Evolutionary conservation across 805 yeast species (phyloP).

Genomic region (Cyberlindnera veronae): DNA sequence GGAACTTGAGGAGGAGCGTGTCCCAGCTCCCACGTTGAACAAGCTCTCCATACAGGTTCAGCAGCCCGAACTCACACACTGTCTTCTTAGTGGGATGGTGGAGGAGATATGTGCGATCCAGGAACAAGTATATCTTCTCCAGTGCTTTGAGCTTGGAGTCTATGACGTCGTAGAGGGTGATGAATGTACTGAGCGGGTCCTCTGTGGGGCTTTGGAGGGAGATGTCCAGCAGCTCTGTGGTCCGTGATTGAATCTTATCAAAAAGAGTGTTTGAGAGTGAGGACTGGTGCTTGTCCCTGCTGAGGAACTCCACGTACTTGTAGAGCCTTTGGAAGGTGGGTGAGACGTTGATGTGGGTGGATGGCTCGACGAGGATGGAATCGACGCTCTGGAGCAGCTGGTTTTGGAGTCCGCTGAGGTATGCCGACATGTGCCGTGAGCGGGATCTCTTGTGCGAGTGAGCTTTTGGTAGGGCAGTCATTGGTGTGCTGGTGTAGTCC

Average conservation of each 20-base stretch:
- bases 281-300: slow-evolving; percentile 23
- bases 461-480: background rate
- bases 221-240: background rate
- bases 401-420: slow-evolving; percentile 3
- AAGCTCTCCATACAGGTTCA: slow-evolving; percentile 11
- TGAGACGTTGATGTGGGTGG: background rate
- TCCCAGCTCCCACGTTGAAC: slow-evolving; percentile 9
- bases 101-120: slow-evolving; percentile 26
- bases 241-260: slow-evolving; percentile 4
- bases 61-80: slow-evolving; percentile 11
- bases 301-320: slow-evolving; percentile 25
- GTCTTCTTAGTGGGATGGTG: slow-evolving; percentile 25
- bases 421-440: slow-evolving; percentile 8
- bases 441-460: background rate
- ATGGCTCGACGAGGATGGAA: slow-evolving; percentile 1
- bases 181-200: slow-evolving; percentile 6
- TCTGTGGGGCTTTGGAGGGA: background rate
- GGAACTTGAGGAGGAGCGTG: slow-evolving; percentile 5
- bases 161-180: slow-evolving; percentile 7
- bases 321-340: slow-evolving; percentile 17
- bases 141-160: slow-evolving; percentile 8
- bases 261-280: slow-evolving; percentile 15
- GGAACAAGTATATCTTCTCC: slow-evolving; percentile 18
- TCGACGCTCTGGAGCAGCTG: slow-evolving; percentile 9
- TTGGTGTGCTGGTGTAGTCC: too few species aligned